Percentiles rank a stretch among this genome's conserved stretches.
Conservation (phyloP, 2,329 filamentous ascomycete species). For the Eurotiales sp. region DNA sequence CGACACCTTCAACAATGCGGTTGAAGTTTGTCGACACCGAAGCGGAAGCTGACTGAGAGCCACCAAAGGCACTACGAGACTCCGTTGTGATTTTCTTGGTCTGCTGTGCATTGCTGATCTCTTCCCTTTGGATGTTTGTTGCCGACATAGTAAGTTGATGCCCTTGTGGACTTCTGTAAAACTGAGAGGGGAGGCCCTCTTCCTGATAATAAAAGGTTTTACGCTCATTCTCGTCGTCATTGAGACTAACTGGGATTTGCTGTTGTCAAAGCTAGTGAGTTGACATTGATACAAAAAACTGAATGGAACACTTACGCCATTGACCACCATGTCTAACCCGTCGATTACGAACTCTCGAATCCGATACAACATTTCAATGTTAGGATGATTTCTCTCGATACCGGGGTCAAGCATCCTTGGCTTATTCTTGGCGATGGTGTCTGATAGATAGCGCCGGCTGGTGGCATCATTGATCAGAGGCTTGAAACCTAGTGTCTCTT, state of each 20-base stretch:
- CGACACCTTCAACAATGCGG: constrained; percentile 37
- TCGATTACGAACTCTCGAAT: constrained; percentile 61
- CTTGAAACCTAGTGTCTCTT: constrained; percentile 62
- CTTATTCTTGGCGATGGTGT: constrained; percentile 44
- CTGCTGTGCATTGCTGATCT: constrained; percentile 29
- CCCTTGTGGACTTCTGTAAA: constrained; percentile 43
- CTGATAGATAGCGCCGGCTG: constrained; percentile 50
- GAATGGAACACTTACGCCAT: constrained; percentile 33
- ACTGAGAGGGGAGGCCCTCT: constrained; percentile 49
- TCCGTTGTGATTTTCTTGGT: constrained; percentile 25
- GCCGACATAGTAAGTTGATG: constrained; percentile 40
- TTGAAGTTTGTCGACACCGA: constrained; percentile 42
- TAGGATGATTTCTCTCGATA: constrained; percentile 52
- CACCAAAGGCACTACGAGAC: constrained; percentile 30
- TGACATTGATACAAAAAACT: no score
- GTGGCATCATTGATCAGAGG: constrained; percentile 54
- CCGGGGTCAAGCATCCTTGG: constrained; percentile 49
- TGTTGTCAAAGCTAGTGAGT: constrained; percentile 26
- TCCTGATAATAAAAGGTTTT: constrained; percentile 52
- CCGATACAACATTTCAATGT: constrained; percentile 64
- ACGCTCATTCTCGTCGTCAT: constrained; percentile 42
- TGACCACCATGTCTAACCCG: constrained; percentile 56
- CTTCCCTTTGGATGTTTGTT: constrained; percentile 39
- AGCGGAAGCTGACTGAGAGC: constrained; percentile 47
- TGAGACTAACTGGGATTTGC: constrained; percentile 47